A percentile compares a stretch with the other conserved stretches of the same genome.
These are phyloP conservation scores for Dothiorella sarmentorum DNA, from an alignment of 2,329 filamentous ascomycete genomes.

Conservation along the genomic window DNA sequence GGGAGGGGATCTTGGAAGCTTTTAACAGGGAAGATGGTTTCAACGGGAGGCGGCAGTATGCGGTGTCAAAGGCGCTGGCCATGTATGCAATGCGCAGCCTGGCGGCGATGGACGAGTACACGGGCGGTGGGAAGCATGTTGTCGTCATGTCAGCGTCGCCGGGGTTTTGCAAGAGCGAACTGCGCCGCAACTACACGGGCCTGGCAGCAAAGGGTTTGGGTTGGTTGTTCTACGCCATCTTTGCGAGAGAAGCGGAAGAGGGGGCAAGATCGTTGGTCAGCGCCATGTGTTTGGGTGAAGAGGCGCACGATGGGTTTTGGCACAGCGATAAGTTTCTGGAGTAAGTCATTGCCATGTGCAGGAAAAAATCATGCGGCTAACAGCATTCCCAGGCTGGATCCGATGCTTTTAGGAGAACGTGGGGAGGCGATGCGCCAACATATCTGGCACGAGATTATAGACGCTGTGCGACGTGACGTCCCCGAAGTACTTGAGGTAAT, in stretches of 20 bases:
- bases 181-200: conserved; percentile 21
- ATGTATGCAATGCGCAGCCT: conserved; percentile 4
- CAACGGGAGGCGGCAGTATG: conserved; percentile 1
- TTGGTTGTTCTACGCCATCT: conserved; percentile 23
- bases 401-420: conserved; percentile 29
- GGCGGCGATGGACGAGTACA: neutral
- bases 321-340: conserved; percentile 33
- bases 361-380: neutral
- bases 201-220: conserved; percentile 23
- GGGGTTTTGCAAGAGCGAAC: conserved; percentile 21
- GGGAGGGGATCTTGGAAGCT: neutral
- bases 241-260: conserved; percentile 39
- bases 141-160: conserved; percentile 21
- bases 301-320: conserved; percentile 36
- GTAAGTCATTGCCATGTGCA: neutral
- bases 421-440: conserved; percentile 30
- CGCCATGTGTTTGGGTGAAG: conserved; percentile 33
- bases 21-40: neutral
- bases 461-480: conserved; percentile 31
- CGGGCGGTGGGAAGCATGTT: conserved; percentile 11
- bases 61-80: neutral
- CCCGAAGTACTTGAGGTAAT: conserved; percentile 19
- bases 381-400: conserved; percentile 13
- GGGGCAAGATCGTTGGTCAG: conserved; percentile 41
- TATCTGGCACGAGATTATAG: conserved; percentile 35